Evolutionary conservation across 225 moss, liverwort and hornwort species (phyloP).

Genomic region (Pseudoscleropodium purum): DNA sequence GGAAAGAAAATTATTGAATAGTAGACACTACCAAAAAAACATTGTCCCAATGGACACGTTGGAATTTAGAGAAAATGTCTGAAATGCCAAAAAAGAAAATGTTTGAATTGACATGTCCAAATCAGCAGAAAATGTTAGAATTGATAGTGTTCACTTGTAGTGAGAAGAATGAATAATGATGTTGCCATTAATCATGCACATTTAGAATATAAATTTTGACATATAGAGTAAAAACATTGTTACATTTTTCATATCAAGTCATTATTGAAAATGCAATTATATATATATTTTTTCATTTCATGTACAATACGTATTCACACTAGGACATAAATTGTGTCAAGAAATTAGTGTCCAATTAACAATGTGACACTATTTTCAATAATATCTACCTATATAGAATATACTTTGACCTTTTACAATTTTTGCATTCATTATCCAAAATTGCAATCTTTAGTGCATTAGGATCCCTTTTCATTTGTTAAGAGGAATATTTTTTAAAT

Average conservation of each 20-base stretch:
- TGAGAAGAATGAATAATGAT: background rate
- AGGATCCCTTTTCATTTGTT: background rate
- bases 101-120: too few species aligned
- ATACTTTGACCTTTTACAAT: background rate
- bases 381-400: rapidly evolving
- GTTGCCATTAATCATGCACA: background rate
- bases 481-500: background rate
- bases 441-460: background rate
- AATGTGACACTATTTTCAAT: background rate
- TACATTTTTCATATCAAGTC: background rate
- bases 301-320: rapidly evolving
- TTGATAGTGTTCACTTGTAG: too few species aligned
- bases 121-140: too few species aligned
- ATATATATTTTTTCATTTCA: too few species aligned
- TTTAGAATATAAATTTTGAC: background rate
- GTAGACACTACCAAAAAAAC: too few species aligned
- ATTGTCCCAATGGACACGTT: too few species aligned
- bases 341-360: background rate
- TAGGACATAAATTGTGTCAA: background rate
- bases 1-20: background rate
- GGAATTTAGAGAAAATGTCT: too few species aligned
- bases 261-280: background rate
- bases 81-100: too few species aligned
- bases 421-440: too few species aligned
- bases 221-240: background rate